Evolutionary conservation across 2,329 filamentous ascomycete genomes (phyloP).

Genomic region (Fusarium albosuccineum): DNA sequence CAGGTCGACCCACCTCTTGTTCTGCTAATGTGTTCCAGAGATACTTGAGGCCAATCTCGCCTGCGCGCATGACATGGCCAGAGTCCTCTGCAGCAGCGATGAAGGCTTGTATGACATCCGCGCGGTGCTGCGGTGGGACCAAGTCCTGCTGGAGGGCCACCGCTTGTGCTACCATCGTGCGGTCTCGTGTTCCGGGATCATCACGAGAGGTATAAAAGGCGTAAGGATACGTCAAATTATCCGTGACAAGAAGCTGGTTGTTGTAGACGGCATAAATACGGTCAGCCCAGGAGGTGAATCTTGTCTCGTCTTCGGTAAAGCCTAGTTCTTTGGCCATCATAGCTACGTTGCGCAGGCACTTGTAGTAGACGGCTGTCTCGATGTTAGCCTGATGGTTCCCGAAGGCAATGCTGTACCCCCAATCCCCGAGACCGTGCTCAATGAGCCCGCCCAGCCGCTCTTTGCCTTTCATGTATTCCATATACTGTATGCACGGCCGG

Average conservation of each 20-base stretch:
- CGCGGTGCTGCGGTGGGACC: conserved; percentile 34
- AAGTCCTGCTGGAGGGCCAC: conserved; percentile 46
- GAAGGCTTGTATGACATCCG: conserved; percentile 40
- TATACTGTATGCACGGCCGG: conserved; percentile 53
- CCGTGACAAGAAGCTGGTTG: conserved; percentile 49
- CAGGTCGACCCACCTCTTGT: conserved; percentile 53
- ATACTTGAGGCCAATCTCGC: conserved; percentile 58
- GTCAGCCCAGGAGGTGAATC: conserved; percentile 46
- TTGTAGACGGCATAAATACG: conserved; percentile 52
- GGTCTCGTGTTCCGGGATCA: conserved; percentile 47
- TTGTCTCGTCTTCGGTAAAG: conserved; percentile 39
- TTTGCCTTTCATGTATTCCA: conserved; percentile 57
- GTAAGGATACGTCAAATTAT: conserved; percentile 49
- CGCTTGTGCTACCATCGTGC: conserved; percentile 56
- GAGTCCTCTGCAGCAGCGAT: conserved; percentile 44
- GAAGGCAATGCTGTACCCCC: conserved; percentile 58
- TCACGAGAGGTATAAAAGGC: conserved; percentile 56
- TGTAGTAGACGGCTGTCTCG: conserved; percentile 59
- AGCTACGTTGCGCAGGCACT: conserved; percentile 53
- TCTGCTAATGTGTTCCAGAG: conserved; percentile 56
- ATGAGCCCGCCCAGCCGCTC: conserved; percentile 57
- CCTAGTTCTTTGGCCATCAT: conserved; percentile 53
- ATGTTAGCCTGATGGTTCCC: conserved; percentile 61
- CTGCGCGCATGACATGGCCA: conserved; percentile 54
- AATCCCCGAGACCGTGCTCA: conserved; percentile 58